A percentile compares a stretch with the other conserved stretches of the same genome.
These are phyloP conservation scores for Pseudognaphalium luteoalbum DNA, from an alignment of 129 eudicot genomes.

Conservation along the genomic window DNA sequence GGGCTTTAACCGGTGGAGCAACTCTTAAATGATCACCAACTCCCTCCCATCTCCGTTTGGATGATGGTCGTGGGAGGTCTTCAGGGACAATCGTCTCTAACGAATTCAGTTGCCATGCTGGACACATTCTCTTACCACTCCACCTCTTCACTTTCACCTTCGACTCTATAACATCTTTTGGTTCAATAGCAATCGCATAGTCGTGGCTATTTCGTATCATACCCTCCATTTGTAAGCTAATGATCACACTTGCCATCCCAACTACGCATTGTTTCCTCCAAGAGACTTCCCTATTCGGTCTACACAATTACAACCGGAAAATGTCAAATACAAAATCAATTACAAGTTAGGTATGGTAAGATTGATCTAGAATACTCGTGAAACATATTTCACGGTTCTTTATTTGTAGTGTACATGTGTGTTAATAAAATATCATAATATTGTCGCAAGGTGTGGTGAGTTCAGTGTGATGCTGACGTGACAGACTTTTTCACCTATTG, in stretches of 20 bases:
- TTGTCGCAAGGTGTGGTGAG: not conserved
- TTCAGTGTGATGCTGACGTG: too few relatives aligned
- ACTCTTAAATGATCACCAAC: constrained; percentile 35
- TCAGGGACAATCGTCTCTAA: constrained; percentile 79
- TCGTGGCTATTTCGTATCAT: constrained; percentile 22
- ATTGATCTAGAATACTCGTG: not conserved
- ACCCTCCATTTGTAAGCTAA: constrained; percentile 47
- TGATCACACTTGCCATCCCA: constrained; percentile 46
- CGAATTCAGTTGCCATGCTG: constrained; percentile 64
- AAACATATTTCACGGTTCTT: not conserved
- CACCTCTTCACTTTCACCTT: constrained; percentile 35
- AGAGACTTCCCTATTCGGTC: constrained; percentile 35
- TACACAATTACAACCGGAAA: constrained; percentile 13
- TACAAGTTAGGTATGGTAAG: not conserved
- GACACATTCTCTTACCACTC: constrained; percentile 68
- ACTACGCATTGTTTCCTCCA: constrained; percentile 50
- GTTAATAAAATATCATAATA: too few relatives aligned
- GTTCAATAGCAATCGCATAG: constrained; percentile 39
- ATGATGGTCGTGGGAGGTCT: constrained; percentile 70
- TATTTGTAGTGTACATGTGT: not conserved
- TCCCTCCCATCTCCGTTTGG: constrained; percentile 57
- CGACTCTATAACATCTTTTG: constrained; percentile 18
- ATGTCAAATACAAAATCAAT: constrained; percentile 4
- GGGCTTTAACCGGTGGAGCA: constrained; percentile 40
- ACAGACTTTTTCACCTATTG: too few relatives aligned